Conservation (phyloP, 352 stramenopile genomes). For the Aphanomyces astaci region DNA sequence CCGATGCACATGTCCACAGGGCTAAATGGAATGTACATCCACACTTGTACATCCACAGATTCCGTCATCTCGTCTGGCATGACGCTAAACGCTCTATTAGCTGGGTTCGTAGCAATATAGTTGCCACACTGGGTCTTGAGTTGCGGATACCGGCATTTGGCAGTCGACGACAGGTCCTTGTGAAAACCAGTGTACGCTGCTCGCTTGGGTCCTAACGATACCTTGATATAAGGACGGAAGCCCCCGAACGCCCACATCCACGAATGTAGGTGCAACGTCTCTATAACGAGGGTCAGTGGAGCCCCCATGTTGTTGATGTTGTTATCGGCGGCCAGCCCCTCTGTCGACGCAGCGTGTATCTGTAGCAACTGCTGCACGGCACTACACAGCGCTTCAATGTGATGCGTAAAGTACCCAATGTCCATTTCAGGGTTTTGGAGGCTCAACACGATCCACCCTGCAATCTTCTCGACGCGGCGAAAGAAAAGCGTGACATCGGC, state of each 20-base stretch:
- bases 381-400: conserved; percentile 24
- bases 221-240: conserved; percentile 26
- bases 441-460: conserved; percentile 28
- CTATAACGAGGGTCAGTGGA: conserved; percentile 18
- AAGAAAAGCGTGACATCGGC: conserved; percentile 14
- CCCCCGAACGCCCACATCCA: conserved; percentile 30
- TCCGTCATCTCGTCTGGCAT: conserved; percentile 24
- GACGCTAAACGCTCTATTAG: not conserved
- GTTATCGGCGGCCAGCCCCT: not conserved
- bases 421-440: conserved; percentile 32
- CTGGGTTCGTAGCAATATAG: conserved; percentile 10
- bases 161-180: not conserved
- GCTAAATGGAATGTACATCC: conserved; percentile 33
- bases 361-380: conserved; percentile 7
- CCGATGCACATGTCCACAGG: conserved; percentile 28
- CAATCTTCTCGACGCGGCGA: conserved; percentile 15
- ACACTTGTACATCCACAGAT: conserved; percentile 29
- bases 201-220: not conserved
- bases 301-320: not conserved
- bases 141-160: conserved; percentile 21
- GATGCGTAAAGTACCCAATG: conserved; percentile 28
- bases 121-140: not conserved
- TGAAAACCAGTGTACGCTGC: conserved; percentile 4
- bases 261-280: conserved; percentile 23
- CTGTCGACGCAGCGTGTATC: not conserved